phyloP scores from a whole-genome alignment of 2,329 filamentous ascomycete species.

The Aspergillus neotritici region DNA sequence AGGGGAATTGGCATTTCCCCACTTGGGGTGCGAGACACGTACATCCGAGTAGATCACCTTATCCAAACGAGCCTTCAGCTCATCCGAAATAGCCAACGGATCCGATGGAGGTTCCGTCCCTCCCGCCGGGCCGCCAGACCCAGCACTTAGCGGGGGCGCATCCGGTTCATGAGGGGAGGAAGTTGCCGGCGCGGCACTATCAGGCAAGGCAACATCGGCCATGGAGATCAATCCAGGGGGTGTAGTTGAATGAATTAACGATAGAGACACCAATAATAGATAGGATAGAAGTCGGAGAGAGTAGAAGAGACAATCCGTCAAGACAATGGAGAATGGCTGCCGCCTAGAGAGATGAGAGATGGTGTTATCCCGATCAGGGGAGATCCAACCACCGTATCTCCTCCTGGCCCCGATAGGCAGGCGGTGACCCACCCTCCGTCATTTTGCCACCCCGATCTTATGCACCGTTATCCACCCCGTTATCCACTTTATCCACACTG shows the following conservation, averaged over 20 bases:
- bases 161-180: slow-evolving; percentile 20
- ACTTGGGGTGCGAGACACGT: slow-evolving; percentile 11
- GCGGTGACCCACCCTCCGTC: too few relatives aligned
- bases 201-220: slow-evolving; percentile 26
- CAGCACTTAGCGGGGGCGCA: slow-evolving; percentile 28
- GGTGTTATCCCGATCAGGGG: too few relatives aligned
- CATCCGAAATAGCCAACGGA: slow-evolving; percentile 24
- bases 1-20: background rate
- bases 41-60: slow-evolving; percentile 46
- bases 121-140: slow-evolving; percentile 21
- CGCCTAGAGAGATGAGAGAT: too few relatives aligned
- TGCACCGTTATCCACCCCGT: background rate
- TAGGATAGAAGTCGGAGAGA: background rate
- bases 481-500: background rate
- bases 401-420: too few relatives aligned
- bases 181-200: slow-evolving; percentile 18
- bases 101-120: slow-evolving; percentile 19
- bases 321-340: too few relatives aligned
- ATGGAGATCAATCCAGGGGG: slow-evolving; percentile 12
- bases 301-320: background rate
- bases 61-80: slow-evolving; percentile 37
- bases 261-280: background rate
- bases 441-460: too few relatives aligned
- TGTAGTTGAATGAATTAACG: background rate
- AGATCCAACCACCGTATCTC: too few relatives aligned